Percentiles rank a stretch among this genome's conserved stretches.
phyloP scores from a whole-genome alignment of 495 filamentous ascomycete genomes.

The Neurospora tetraspora region DNA sequence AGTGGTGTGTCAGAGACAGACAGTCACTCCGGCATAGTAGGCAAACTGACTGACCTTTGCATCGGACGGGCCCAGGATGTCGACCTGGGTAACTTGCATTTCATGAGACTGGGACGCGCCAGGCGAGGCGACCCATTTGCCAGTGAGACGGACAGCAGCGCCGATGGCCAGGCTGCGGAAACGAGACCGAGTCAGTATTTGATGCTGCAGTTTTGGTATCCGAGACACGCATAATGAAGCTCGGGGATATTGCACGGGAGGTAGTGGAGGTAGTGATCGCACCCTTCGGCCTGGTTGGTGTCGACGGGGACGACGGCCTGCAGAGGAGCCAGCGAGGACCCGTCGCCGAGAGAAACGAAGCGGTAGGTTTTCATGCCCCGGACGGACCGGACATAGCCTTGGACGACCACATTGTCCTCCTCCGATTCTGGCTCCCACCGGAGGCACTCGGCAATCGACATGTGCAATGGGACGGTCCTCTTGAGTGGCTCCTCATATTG shows the following conservation, averaged over 20 bases:
- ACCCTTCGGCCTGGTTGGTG: constrained; percentile 68
- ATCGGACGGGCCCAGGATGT: constrained; percentile 65
- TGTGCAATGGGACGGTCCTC: background rate
- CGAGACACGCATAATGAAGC: constrained; percentile 14
- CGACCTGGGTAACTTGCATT: constrained; percentile 58
- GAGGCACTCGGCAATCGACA: constrained; percentile 20
- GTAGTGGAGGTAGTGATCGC: constrained; percentile 28
- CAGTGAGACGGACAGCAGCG: constrained; percentile 66
- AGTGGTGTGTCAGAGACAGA: constrained; percentile 13
- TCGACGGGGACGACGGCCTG: constrained; percentile 63
- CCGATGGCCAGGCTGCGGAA: constrained; percentile 63
- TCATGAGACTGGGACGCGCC: constrained; percentile 69
- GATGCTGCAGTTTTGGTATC: background rate
- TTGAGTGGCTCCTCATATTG: background rate
- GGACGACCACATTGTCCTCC: constrained; percentile 37
- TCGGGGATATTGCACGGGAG: background rate
- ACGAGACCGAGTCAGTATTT: constrained; percentile 16
- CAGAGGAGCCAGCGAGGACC: constrained; percentile 65
- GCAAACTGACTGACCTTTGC: constrained; percentile 50
- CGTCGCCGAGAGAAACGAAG: constrained; percentile 83
- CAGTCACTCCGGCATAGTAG: background rate
- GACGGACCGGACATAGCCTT: constrained; percentile 76
- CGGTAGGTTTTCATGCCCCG: constrained; percentile 73
- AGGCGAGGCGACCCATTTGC: constrained; percentile 66
- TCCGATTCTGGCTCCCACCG: constrained; percentile 19